Evolutionary conservation across 805 yeast species (phyloP), one percentile per base, ranked within the genome.

Genomic region (Priceomyces melissophilus): DNA sequence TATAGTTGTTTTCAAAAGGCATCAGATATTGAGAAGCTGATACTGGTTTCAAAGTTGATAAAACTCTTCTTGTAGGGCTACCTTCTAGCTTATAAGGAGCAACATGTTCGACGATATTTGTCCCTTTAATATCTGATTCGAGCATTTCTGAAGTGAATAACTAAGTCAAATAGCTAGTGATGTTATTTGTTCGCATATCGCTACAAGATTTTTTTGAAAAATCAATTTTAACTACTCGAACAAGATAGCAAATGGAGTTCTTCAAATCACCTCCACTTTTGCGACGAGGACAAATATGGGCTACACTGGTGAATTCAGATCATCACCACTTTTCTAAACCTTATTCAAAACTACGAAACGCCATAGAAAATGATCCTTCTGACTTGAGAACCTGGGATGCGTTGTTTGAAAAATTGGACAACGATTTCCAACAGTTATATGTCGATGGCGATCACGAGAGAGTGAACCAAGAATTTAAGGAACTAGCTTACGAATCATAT

Each of bases 381-480:
- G 61, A 73, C 44, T 55, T 73, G 10, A 38, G 42, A 10, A 55
- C 65, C 12, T 67, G 81, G 72, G 72, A 73, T 36, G 42, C 43
- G 1, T 45, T 76, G 10, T 61, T 76, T 11, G 44, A 49, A 3
- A 43, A 45, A n/a, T 46, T 62, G 4, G 63, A 64, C 11, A 52
- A 43, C 6, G 44, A 54, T 27, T 44, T 55, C 36, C 47, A 52
- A 6, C 48, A 49, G 11, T 38, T 54, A 4, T 38, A 32, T 12
- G 43, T 42, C 10, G 23, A 44, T 5, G 14, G 32, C 9, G 37
- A 48, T 17, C 14, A 40, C 8, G 36, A 48, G 11, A 42, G 37
- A 5, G 32, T 47, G n/a, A 38, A 46, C 13, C 29, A 38, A 10
- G 52, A 48, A n/a, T 48, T 60, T 41, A 60, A 57, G 40, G 29